Evolutionary conservation across 768 basidiomycete species (phyloP), one percentile per base, ranked within the genome.

Genomic region (Daedaleopsis sinensis): DNA sequence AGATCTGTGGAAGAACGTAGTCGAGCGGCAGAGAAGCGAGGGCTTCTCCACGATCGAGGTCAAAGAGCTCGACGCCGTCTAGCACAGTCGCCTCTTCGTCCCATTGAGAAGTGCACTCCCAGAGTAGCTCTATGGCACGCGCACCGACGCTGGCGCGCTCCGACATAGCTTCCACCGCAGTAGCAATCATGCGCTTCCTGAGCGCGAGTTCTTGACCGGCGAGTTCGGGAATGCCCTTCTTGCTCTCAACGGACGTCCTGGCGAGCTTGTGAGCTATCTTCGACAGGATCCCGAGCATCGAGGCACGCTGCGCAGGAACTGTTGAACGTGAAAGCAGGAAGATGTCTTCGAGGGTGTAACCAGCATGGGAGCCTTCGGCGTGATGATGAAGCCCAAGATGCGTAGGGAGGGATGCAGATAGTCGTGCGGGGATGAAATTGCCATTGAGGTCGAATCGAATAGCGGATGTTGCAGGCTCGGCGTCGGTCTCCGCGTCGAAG

Each of bases 381-480:
- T 96, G 95, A 70, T 97, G 95, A 73, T 98, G 94, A 3, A 96
- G 78, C 5, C 95, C 95, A 7, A 94, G 81, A 74, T 94, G 88
- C 0, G 91, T 89, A 1, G 94, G 94, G 3, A 96, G 78, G 1
- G 78, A 79, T 0, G 79, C 72, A 2, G 85, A 83, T 2, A 86
- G 67, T 2, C 78, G 69, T 0, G 77, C 60, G 1, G 91, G 79
- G n/a, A 96, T 88, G 0, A 85, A 83, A 11, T 74, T 78, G 8
- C 94, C 94, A 0, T 82, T 79, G 1, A 96, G 82, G 72, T 96
- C 91, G 63, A 82, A 83, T 42, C 91, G 87, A 35, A 83, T 67
- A 52, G 69, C 67, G 4, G 74, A 71, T 11, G 76, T 54, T 2
- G 76, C 0, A 24, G 44, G 50, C 15, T 78, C 63, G 10, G 39